Evolutionary conservation across 768 basidiomycete genomes (phyloP), one percentile per base, ranked within the genome.

Genomic region (Boletus vermiculosoides): DNA sequence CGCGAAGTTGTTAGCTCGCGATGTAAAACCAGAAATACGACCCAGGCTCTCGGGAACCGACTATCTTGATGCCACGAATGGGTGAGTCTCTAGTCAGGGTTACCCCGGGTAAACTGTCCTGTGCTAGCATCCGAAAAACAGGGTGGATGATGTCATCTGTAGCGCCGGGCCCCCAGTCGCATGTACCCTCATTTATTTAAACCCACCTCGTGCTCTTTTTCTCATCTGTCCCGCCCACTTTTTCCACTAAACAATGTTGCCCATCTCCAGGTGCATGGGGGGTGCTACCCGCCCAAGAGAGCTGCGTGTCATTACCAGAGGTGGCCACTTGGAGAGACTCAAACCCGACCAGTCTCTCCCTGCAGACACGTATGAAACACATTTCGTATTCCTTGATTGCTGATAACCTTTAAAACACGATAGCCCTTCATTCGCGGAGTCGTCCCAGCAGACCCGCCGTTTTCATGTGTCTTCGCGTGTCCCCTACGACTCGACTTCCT

Each of bases 241-340:
- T 30, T n/a, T 12, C 49, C 37, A 23, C 52, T 20, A 0, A 15
- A 54, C 52, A 3, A 72, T 69, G 69, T 12, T 46, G 0, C 41
- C 56, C 42, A 47, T 56, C 39, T 60, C 59, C 50, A 80, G 80
- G 16, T 74, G 67, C 51, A 68, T 73, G 64, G 68, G 73, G 1
- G 78, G 78, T 44, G 71, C 77, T 62, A 69, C 78, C 5, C 71
- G 74, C 34, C 76, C 78, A 0, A 61, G 54, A 10, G 72, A 74
- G 42, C 48, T 81, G 20, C 73, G 73, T 8, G 53, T 59, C n/a
- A 52, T 74, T 16, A 67, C 75, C 54, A 64, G 66, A 11, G 75
- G 75, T 20, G 73, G 74, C 9, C 52, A 61, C 5, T 73, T 76
- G 56, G 48, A 70, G 16, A 55, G 58, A 12, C 37, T 55, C 4